These are phyloP conservation scores for Colletotrichum incanum DNA, from an alignment of 2,329 filamentous ascomycete species.

Conservation along the genomic window DNA sequence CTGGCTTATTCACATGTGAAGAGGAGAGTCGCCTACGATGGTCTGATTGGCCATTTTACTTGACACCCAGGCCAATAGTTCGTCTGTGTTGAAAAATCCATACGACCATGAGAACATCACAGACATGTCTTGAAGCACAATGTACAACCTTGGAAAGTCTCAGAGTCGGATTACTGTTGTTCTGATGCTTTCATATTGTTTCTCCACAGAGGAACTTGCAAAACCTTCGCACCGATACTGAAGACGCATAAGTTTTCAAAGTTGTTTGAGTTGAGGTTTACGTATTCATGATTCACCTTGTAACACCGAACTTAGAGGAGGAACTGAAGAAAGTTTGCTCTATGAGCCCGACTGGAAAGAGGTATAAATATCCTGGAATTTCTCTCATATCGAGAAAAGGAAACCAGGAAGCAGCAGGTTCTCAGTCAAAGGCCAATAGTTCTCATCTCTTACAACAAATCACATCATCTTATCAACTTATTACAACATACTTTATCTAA, in stretches of 20 bases:
- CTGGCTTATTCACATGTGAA: conserved; percentile 32
- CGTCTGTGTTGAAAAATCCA: neutral
- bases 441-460: neutral
- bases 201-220: conserved; percentile 13
- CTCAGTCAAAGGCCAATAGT: neutral
- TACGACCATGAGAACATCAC: neutral
- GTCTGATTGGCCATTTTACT: neutral
- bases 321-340: neutral
- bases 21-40: neutral
- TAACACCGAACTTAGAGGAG: conserved; percentile 8
- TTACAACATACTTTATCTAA: conserved; percentile 38
- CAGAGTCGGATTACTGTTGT: conserved; percentile 1
- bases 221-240: conserved; percentile 38
- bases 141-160: conserved; percentile 16
- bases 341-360: neutral
- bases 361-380: conserved; percentile 27
- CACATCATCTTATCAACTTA: conserved; percentile 18
- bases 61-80: conserved; percentile 26
- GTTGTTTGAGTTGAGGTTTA: conserved; percentile 32
- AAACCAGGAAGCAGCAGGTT: neutral
- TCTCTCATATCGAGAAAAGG: fast-evolving
- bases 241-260: conserved; percentile 11
- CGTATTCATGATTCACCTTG: conserved; percentile 36
- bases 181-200: neutral
- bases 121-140: neutral